These are phyloP conservation scores for Coemansia sp. DNA, from an alignment of 192 early-diverging fungal species.

Conservation along the genomic window DNA sequence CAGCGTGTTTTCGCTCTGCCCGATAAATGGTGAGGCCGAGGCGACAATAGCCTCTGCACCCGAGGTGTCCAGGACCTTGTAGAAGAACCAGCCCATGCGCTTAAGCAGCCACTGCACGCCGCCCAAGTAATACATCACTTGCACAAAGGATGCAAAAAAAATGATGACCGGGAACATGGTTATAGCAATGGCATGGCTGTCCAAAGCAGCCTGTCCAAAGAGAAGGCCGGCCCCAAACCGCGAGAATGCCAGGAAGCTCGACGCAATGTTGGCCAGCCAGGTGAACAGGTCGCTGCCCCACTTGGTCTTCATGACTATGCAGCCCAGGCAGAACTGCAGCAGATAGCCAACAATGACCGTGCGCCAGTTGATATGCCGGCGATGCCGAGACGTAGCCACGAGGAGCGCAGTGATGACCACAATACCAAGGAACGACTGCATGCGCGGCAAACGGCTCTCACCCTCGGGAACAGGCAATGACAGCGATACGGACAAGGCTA, in stretches of 20 bases:
- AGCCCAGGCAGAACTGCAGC: slow-evolving; percentile 73
- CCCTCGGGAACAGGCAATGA: slow-evolving; percentile 40
- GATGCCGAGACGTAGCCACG: slow-evolving; percentile 60
- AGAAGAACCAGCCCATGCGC: slow-evolving; percentile 65
- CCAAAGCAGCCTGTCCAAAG: slow-evolving; percentile 45
- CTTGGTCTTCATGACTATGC: slow-evolving; percentile 72
- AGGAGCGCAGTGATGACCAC: slow-evolving; percentile 57
- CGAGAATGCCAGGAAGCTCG: slow-evolving; percentile 66
- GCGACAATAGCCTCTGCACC: slow-evolving; percentile 83
- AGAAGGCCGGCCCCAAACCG: slow-evolving; percentile 64
- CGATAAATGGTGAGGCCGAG: slow-evolving; percentile 81
- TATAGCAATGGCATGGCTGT: slow-evolving; percentile 61
- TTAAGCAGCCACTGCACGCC: slow-evolving; percentile 75
- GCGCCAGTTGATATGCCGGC: slow-evolving; percentile 67
- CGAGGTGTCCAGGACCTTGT: slow-evolving; percentile 69
- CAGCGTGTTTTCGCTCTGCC: slow-evolving; percentile 80
- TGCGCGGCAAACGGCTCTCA: slow-evolving; percentile 62
- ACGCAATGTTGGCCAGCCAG: slow-evolving; percentile 60
- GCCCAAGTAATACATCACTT: slow-evolving; percentile 80
- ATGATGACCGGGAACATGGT: slow-evolving; percentile 79
- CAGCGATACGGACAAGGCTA: slow-evolving; percentile 55
- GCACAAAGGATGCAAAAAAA: slow-evolving; percentile 84
- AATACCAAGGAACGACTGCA: slow-evolving; percentile 75
- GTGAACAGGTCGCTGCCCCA: slow-evolving; percentile 71
- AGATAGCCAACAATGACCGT: slow-evolving; percentile 68